Evolutionary conservation across 352 stramenopile species (phyloP).

Genomic region (Pythium pyrilobum): DNA sequence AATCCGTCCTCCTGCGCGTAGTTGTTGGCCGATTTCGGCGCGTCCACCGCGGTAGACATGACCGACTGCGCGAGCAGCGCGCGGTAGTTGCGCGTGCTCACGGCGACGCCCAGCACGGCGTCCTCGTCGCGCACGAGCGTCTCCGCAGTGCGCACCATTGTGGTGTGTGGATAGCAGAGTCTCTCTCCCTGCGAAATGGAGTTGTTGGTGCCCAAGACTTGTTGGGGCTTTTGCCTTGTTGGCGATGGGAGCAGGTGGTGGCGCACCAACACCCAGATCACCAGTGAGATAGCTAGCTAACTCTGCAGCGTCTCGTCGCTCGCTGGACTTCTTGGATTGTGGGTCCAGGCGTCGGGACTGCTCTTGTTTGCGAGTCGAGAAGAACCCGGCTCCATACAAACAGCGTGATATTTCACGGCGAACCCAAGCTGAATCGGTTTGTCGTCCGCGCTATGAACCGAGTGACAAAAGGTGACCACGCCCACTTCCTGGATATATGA

Average conservation of each 20-base stretch:
- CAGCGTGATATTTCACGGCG: too few relatives aligned
- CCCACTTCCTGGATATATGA: too few relatives aligned
- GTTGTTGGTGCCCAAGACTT: too few relatives aligned
- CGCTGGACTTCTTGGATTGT: not conserved
- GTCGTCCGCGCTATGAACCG: too few relatives aligned
- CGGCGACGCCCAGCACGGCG: conserved; percentile 35
- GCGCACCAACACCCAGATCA: not conserved
- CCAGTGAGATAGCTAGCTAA: not conserved
- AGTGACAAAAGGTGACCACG: too few relatives aligned
- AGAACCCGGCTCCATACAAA: too few relatives aligned
- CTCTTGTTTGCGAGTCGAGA: too few relatives aligned
- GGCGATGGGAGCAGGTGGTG: not conserved
- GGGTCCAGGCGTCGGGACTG: too few relatives aligned
- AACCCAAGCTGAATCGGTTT: too few relatives aligned
- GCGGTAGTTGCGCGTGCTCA: conserved; percentile 18
- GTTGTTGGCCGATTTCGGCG: not conserved
- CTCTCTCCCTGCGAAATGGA: not conserved
- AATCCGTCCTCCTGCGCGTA: not conserved
- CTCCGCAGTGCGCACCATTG: conserved; percentile 4
- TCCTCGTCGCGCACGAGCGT: conserved; percentile 5
- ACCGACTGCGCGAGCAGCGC: conserved; percentile 7
- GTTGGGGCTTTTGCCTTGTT: too few relatives aligned
- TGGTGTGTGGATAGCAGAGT: not conserved
- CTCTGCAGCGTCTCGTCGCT: not conserved
- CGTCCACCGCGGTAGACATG: not conserved